phyloP scores from a whole-genome alignment of 148 eudicot species.

The Fagopyrum tataricum region DNA sequence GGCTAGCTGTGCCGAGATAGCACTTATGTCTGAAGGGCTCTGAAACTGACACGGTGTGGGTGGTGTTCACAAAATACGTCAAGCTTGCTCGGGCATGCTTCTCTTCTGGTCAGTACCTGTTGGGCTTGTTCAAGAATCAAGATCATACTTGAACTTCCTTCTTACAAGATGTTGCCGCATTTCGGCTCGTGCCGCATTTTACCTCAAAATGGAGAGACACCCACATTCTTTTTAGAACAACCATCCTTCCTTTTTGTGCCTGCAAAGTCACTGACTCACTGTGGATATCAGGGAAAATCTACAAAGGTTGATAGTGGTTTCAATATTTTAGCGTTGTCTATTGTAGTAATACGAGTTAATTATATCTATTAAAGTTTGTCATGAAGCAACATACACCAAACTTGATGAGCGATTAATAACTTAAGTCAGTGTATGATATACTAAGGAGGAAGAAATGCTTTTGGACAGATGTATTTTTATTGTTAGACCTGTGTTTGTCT shows the following conservation, averaged over 20 bases:
- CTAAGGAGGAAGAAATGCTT: background rate
- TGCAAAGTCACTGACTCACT: background rate
- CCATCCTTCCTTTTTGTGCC: background rate
- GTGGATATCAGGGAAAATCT: background rate
- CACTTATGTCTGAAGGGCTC: background rate
- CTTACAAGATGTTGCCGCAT: too few species aligned
- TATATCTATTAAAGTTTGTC: background rate
- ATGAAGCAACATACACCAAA: background rate
- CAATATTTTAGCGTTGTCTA: background rate
- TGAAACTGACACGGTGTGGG: too few species aligned
- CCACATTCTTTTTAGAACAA: background rate
- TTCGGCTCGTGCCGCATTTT: background rate
- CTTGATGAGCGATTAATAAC: background rate
- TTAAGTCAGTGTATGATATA: background rate
- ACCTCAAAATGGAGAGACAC: background rate
- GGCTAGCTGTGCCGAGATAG: background rate
- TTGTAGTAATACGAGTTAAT: background rate
- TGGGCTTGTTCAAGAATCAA: background rate
- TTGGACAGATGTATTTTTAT: background rate
- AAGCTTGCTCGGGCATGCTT: too few species aligned
- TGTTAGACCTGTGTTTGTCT: background rate
- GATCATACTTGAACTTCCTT: background rate
- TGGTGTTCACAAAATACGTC: too few species aligned
- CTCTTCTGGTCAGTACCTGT: too few species aligned
- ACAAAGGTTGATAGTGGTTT: background rate